Conservation (phyloP, 768 basidiomycete genomes). For the Auricularia heimuer region DNA sequence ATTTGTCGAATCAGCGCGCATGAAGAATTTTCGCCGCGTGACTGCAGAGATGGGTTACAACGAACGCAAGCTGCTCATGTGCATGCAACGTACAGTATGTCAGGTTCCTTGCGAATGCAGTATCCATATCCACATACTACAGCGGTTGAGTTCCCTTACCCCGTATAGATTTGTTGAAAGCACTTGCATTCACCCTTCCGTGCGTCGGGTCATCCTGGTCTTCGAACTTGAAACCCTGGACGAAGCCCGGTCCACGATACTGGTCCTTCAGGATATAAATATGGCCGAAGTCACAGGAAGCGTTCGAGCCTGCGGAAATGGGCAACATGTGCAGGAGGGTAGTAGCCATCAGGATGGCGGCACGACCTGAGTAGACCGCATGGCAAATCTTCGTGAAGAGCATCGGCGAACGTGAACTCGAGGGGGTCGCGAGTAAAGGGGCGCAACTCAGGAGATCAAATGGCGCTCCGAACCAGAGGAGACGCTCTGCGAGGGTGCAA, state of each 20-base stretch:
- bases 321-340: neutral
- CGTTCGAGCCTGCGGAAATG: neutral
- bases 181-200: constrained; percentile 33
- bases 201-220: constrained; percentile 50
- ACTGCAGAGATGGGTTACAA: neutral
- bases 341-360: neutral
- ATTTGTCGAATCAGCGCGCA: constrained; percentile 42
- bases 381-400: no score
- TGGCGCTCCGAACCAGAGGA: no score
- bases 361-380: no score
- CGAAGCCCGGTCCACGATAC: constrained; percentile 34
- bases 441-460: no score
- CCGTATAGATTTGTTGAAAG: neutral
- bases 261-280: constrained; percentile 19
- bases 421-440: no score
- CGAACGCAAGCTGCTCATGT: neutral
- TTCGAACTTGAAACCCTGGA: constrained; percentile 39
- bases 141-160: neutral
- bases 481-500: no score
- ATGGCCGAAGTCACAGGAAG: neutral
- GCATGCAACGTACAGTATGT: constrained; percentile 31
- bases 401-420: no score
- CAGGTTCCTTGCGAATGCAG: constrained; percentile 34
- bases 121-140: constrained; percentile 40
- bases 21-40: constrained; percentile 37